phyloP scores from a whole-genome alignment of 2,329 filamentous ascomycete species.

The Paecilomyces fulvus region DNA sequence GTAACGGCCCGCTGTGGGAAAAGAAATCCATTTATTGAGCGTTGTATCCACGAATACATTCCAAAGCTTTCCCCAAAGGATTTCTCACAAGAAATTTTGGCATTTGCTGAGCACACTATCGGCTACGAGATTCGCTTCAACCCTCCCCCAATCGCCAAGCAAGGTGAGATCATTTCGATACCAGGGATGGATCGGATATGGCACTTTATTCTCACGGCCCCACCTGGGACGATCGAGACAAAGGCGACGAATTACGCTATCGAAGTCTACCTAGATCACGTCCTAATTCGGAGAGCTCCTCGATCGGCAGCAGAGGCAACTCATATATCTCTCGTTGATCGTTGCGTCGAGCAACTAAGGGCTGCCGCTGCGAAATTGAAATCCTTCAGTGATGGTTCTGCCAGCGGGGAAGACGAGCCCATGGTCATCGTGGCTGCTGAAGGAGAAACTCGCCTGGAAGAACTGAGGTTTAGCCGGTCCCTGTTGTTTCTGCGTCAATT shows the following conservation, averaged over 20 bases:
- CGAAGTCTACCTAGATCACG: slow-evolving; percentile 58
- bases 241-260: slow-evolving; percentile 64
- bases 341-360: slow-evolving; percentile 64
- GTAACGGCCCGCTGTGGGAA: slow-evolving; percentile 19
- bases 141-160: slow-evolving; percentile 38
- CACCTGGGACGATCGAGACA: slow-evolving; percentile 56
- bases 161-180: slow-evolving; percentile 34
- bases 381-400: slow-evolving; percentile 35
- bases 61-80: slow-evolving; percentile 29
- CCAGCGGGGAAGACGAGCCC: slow-evolving; percentile 42
- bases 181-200: slow-evolving; percentile 64
- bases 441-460: slow-evolving; percentile 45
- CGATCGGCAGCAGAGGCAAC: slow-evolving; percentile 44
- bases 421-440: slow-evolving; percentile 47
- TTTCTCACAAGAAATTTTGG: slow-evolving; percentile 31
- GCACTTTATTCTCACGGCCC: slow-evolving; percentile 67
- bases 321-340: slow-evolving; percentile 63
- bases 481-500: slow-evolving; percentile 61
- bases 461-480: slow-evolving; percentile 59
- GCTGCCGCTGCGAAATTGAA: slow-evolving; percentile 53
- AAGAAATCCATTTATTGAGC: slow-evolving; percentile 34
- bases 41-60: slow-evolving; percentile 36
- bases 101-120: slow-evolving; percentile 35
- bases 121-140: slow-evolving; percentile 49
- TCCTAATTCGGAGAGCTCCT: slow-evolving; percentile 33